phyloP scores from a whole-genome alignment of 2,329 filamentous ascomycete species.

The Fusarium torreyae region DNA sequence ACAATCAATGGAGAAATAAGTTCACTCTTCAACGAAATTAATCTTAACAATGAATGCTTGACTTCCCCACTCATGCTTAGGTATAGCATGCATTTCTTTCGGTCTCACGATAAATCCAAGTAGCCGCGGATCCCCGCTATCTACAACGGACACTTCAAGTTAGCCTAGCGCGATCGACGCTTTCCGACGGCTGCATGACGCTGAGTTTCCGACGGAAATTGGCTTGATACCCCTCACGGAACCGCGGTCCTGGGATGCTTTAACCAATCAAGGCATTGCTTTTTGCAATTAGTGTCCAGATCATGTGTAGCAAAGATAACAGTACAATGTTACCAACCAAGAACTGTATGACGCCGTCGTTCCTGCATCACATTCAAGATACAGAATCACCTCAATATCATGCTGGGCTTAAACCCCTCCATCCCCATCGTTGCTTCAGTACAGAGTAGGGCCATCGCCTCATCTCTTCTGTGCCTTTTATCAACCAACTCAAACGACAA shows the following conservation, averaged over 20 bases:
- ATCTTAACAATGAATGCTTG: background rate
- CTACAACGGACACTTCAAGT: background rate
- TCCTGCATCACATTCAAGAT: background rate
- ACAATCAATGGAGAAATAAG: background rate
- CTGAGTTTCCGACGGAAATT: constrained; percentile 9
- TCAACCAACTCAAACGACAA: background rate
- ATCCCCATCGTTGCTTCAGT: no score
- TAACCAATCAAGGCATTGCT: no score
- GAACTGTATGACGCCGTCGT: background rate
- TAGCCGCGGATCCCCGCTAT: constrained; percentile 15
- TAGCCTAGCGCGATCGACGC: background rate
- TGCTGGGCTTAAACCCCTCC: no score
- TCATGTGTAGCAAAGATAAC: background rate
- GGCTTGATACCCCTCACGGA: constrained; percentile 3
- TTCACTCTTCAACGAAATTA: constrained; percentile 14
- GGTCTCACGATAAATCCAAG: background rate
- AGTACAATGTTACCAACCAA: background rate
- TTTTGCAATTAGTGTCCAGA: no score
- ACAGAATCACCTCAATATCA: background rate
- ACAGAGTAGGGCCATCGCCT: no score
- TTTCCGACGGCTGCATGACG: constrained; percentile 27
- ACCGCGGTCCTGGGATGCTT: constrained; percentile 8
- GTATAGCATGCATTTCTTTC: no score
- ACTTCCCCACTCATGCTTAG: background rate
- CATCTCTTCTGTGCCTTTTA: no score